Evolutionary conservation across 495 filamentous ascomycete species (phyloP).

Genomic region (Gamarada debralockiae): DNA sequence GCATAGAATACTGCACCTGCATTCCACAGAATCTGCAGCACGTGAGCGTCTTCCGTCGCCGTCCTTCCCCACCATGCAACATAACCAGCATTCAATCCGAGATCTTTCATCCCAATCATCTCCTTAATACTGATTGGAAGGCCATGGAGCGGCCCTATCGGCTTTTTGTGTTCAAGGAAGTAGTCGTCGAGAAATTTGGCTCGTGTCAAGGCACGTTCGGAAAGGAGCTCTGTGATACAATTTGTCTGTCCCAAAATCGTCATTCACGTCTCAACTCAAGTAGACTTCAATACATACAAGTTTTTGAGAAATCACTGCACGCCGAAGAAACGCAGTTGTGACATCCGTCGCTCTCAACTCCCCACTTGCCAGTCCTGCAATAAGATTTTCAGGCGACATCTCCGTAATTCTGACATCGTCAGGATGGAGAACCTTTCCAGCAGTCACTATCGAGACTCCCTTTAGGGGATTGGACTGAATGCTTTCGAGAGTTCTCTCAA

Average conservation of each 20-base stretch:
- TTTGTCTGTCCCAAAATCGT: too few species aligned
- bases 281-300: too few species aligned
- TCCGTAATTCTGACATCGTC: conserved; percentile 39
- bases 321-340: conserved; percentile 52
- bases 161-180: conserved; percentile 36
- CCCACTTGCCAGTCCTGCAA: conserved; percentile 37
- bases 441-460: not conserved
- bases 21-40: conserved; percentile 40
- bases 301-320: conserved; percentile 55
- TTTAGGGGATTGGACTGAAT: too few species aligned
- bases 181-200: conserved; percentile 59
- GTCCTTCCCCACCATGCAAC: conserved; percentile 38
- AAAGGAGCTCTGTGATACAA: conserved; percentile 64
- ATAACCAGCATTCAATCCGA: conserved; percentile 43
- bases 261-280: too few species aligned
- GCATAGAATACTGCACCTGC: conserved; percentile 48
- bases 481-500: too few species aligned
- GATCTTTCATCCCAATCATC: conserved; percentile 52
- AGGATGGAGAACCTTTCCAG: not conserved
- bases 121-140: conserved; percentile 69
- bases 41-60: conserved; percentile 36
- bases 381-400: conserved; percentile 34
- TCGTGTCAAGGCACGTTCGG: conserved; percentile 51
- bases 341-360: conserved; percentile 41
- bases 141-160: conserved; percentile 46